Base-by-base conservation (phyloP, 202 grass and related monocot genomes). In the Dendrocalamus latiflorus region DNA sequence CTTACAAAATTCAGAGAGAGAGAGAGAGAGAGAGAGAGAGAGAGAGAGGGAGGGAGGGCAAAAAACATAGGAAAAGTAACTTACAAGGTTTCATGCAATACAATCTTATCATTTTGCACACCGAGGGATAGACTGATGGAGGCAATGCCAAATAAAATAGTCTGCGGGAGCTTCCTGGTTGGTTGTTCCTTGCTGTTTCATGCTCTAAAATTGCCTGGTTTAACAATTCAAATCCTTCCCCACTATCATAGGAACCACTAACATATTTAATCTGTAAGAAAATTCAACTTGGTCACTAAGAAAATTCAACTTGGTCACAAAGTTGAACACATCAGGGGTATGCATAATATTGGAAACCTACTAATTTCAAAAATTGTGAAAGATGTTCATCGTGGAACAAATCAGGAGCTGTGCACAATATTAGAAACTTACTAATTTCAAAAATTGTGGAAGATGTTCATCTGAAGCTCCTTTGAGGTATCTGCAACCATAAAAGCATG, bases 111-210 rank as follows among this genome's bases (percentile, higher is more conserved):
- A 98, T 95, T 90, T 89, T 92, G 88, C 91, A 93, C 48, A 98
- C 96, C 59, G 91, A 95, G 53, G 93, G 95, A 67, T 98, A 95
- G 45, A 95, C 93, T 70, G 95, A 98, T 65, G 96, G 96, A 81
- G 96, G 96, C 86, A 98, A 83, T 79, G 96, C 96, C 64, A 98
- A 85, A 84, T 98, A 98, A 93, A 98, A 95, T 57, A 98, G 75
- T 65, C 96, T 93, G 49, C 89, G 91, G 13, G 81, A 92, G 74
- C 72, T 90, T 89, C 83, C 87, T 37, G 88, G 81, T 76, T 89
- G 56, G 56, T 88, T 71, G 37, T 22, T 43, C 36, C 72, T 86
- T 79, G 91, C 84, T 67, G 77, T 79, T 63, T 99, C 96, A 87
- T 94, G 86, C 89, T 90, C 91, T 55, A 81, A 93, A 34, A 96